These are phyloP conservation scores for Nitzschia putrida DNA, from an alignment of 108 stramenopile genomes.

Conservation along the genomic window DNA sequence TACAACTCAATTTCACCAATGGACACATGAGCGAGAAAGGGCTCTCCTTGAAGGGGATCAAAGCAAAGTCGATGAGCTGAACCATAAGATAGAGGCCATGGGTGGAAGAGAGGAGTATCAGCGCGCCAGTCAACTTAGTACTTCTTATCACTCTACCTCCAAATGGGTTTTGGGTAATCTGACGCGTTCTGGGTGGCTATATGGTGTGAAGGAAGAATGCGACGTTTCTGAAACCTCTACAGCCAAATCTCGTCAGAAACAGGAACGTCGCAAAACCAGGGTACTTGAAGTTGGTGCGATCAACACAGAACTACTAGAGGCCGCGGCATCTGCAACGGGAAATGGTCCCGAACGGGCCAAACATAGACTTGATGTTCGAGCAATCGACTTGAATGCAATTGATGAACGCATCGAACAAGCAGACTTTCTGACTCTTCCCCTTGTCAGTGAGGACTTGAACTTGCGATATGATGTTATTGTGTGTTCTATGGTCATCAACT, in stretches of 20 bases:
- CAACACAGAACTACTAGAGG: conserved; percentile 88
- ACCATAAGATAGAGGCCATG: conserved; percentile 58
- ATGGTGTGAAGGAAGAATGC: conserved; percentile 48
- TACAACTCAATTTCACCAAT: conserved; percentile 83
- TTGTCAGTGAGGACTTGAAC: conserved; percentile 13
- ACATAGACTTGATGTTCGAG: conserved; percentile 64
- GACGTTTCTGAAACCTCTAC: not conserved
- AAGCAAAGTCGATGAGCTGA: conserved; percentile 41
- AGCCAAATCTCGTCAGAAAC: conserved; percentile 12
- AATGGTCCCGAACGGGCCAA: conserved; percentile 31
- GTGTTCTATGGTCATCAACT: conserved; percentile 95
- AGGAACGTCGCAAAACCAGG: conserved; percentile 52
- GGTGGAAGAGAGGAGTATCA: conserved; percentile 63
- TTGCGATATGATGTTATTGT: conserved; percentile 68
- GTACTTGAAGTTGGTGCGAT: conserved; percentile 96
- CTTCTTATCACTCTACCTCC: conserved; percentile 79
- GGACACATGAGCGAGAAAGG: conserved; percentile 58
- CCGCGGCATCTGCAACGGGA: conserved; percentile 38
- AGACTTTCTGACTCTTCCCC: conserved; percentile 80
- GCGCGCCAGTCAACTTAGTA: conserved; percentile 84
- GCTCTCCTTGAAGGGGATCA: conserved; percentile 45
- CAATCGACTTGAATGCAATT: conserved; percentile 87
- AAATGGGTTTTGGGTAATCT: conserved; percentile 85
- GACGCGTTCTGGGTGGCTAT: conserved; percentile 68
- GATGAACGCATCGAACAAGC: conserved; percentile 74